Conservation (phyloP, 345 rosid genomes). For the Clarkia xantiana region DNA sequence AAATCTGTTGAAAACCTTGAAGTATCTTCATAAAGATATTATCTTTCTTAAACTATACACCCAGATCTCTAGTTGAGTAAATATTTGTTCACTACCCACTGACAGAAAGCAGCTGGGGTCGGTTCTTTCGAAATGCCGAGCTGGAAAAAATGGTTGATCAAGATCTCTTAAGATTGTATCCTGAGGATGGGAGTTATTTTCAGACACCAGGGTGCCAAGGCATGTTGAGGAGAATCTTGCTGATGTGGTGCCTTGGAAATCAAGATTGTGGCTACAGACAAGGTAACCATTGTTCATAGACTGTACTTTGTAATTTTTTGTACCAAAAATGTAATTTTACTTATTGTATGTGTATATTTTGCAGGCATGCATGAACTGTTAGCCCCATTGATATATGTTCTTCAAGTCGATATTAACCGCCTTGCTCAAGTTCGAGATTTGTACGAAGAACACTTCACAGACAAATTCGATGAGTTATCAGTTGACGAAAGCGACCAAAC, state of each 20-base stretch:
- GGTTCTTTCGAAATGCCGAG: slow-evolving; percentile 85
- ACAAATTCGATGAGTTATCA: slow-evolving; percentile 72
- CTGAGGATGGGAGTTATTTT: slow-evolving; percentile 84
- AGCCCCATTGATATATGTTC: slow-evolving; percentile 87
- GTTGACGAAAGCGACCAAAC: slow-evolving; percentile 58
- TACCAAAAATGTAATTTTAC: background rate
- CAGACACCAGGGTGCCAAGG: slow-evolving; percentile 97
- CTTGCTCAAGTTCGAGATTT: slow-evolving; percentile 70
- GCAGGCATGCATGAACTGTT: slow-evolving; percentile 95
- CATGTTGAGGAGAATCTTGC: slow-evolving; percentile 70
- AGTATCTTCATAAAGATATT: too few species aligned
- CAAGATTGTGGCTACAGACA: slow-evolving; percentile 77
- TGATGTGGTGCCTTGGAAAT: slow-evolving; percentile 90
- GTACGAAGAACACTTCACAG: slow-evolving; percentile 76
- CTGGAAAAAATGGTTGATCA: slow-evolving; percentile 88
- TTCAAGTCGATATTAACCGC: slow-evolving; percentile 69
- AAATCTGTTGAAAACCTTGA: too few species aligned
- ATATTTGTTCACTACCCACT: background rate
- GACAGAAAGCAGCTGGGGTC: slow-evolving; percentile 95
- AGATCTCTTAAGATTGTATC: slow-evolving; percentile 87
- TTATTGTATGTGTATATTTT: slow-evolving; percentile 5
- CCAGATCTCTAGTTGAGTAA: background rate
- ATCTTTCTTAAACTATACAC: too few species aligned
- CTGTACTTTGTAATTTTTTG: background rate
- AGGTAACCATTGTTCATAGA: slow-evolving; percentile 26